Percentiles rank a stretch among this genome's conserved stretches.
Conservation (phyloP, 169 alveolate species). For the Plasmodium gonderi region DNA sequence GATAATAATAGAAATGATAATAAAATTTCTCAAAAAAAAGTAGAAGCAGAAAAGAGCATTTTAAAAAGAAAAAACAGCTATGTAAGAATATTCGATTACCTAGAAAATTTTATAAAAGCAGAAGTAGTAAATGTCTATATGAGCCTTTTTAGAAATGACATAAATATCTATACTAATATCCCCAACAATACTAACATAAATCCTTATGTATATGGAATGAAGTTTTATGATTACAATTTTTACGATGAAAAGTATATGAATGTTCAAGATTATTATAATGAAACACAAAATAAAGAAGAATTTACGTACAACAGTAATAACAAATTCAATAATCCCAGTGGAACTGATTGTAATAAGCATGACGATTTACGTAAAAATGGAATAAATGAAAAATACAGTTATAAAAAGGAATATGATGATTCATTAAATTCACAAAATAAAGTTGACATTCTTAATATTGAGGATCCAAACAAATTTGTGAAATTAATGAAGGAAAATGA, state of each 20-base stretch:
- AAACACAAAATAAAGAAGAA: constrained; percentile 7
- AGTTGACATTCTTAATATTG: constrained; percentile 39
- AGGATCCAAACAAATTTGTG: constrained; percentile 59
- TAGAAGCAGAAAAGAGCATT: background rate
- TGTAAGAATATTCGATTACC: constrained; percentile 41
- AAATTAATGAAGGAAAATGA: constrained; percentile 58
- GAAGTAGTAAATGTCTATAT: constrained; percentile 62
- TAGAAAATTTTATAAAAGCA: constrained; percentile 67
- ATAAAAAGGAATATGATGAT: constrained; percentile 15
- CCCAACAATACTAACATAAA: constrained; percentile 59
- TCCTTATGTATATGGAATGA: constrained; percentile 69
- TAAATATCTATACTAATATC: constrained; percentile 63
- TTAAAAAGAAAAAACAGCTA: constrained; percentile 14
- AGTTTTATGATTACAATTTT: constrained; percentile 70
- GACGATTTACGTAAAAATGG: constrained; percentile 9
- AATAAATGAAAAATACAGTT: background rate
- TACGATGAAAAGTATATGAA: constrained; percentile 58
- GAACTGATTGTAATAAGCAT: constrained; percentile 4
- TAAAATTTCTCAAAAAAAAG: constrained; percentile 8
- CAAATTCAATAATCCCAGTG: constrained; percentile 23
- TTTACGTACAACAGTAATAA: constrained; percentile 6
- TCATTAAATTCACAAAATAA: constrained; percentile 15
- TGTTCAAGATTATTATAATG: constrained; percentile 38
- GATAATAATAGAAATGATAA: constrained; percentile 28
- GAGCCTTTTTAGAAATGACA: constrained; percentile 71